Percentiles rank a stretch among this genome's conserved stretches.
Conservation (phyloP, 768 basidiomycete species). For the Pisolithus microcarpus region DNA sequence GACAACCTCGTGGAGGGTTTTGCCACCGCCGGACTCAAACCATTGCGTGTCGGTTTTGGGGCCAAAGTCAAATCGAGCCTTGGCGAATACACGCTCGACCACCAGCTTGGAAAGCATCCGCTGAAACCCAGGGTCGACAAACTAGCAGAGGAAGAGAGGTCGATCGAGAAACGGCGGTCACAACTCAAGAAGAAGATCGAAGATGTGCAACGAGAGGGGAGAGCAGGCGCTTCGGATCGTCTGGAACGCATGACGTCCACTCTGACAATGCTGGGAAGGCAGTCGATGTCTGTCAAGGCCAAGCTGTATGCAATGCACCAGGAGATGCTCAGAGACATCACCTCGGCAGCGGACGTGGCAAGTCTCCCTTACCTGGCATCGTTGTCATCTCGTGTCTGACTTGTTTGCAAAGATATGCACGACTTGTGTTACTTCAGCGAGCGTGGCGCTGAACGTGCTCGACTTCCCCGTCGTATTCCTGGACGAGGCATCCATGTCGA, state of each 20-base stretch:
- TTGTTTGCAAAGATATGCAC: slow-evolving; percentile 62
- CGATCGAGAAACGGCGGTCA: slow-evolving; percentile 16
- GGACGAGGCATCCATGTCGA: slow-evolving; percentile 95
- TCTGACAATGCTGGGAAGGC: slow-evolving; percentile 22
- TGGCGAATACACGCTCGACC: slow-evolving; percentile 51
- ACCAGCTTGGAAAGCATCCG: slow-evolving; percentile 55
- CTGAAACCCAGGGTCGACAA: slow-evolving; percentile 39
- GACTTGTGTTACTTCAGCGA: slow-evolving; percentile 77
- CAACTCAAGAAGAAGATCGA: slow-evolving; percentile 23
- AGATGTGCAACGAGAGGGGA: slow-evolving; percentile 11
- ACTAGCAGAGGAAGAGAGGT: slow-evolving; percentile 34
- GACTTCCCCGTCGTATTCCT: slow-evolving; percentile 93
- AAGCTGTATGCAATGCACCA: slow-evolving; percentile 51
- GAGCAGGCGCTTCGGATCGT: slow-evolving; percentile 10
- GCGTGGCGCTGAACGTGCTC: slow-evolving; percentile 52
- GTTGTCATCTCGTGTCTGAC: slow-evolving; percentile 1
- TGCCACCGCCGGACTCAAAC: slow-evolving; percentile 50
- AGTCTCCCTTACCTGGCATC: slow-evolving; percentile 21
- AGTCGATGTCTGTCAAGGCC: slow-evolving; percentile 27
- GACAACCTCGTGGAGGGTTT: slow-evolving; percentile 84
- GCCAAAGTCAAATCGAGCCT: slow-evolving; percentile 55
- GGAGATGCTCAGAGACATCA: slow-evolving; percentile 56
- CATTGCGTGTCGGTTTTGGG: slow-evolving; percentile 67
- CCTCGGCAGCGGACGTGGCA: slow-evolving; percentile 68
- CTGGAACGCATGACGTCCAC: slow-evolving; percentile 26